Conservation (phyloP, 257 asterid species). For the Lycium barbarum region DNA sequence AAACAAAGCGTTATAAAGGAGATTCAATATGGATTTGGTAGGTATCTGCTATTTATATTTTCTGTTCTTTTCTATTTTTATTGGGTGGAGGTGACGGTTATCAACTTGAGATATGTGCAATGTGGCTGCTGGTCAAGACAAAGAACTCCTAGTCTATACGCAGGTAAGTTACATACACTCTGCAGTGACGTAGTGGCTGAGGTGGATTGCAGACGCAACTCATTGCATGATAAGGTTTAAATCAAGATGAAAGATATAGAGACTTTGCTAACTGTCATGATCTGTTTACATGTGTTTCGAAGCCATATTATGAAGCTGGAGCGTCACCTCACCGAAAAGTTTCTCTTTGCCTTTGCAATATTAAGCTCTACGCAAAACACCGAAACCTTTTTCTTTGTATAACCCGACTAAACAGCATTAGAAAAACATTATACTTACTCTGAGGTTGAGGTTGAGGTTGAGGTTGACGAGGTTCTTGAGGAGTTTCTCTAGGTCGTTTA, state of each 20-base stretch:
- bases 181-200: neutral
- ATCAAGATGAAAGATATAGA: neutral
- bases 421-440: slow-evolving; percentile 41
- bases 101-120: slow-evolving; percentile 11
- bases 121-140: slow-evolving; percentile 22
- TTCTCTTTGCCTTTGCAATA: neutral
- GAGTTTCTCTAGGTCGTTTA: slow-evolving; percentile 89
- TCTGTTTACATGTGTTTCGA: neutral
- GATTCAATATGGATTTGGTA: neutral
- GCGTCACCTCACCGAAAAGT: slow-evolving; percentile 16
- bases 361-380: neutral
- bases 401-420: neutral
- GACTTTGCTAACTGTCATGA: neutral
- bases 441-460: slow-evolving; percentile 42
- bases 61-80: neutral
- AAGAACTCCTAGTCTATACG: neutral
- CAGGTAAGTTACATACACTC: neutral
- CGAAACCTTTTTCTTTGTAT: neutral
- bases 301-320: slow-evolving; percentile 13
- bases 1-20: slow-evolving; percentile 31
- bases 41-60: neutral
- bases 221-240: slow-evolving; percentile 2
- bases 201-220: neutral
- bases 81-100: neutral
- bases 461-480: slow-evolving; percentile 52